Evolutionary conservation across 768 basidiomycete species (phyloP).

Genomic region (Auriscalpium vulgare): DNA sequence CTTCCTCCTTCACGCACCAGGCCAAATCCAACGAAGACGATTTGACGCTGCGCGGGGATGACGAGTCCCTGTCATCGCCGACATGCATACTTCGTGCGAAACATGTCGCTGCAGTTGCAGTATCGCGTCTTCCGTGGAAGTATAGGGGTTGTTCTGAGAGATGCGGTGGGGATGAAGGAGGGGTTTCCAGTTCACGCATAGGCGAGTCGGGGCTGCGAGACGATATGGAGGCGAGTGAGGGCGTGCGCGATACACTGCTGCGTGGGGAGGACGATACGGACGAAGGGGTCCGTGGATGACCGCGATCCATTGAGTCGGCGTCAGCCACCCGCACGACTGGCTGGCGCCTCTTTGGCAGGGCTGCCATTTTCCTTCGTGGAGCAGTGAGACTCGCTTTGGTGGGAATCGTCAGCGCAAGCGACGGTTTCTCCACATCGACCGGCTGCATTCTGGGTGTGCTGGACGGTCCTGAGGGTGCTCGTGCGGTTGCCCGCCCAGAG

Average conservation of each 20-base stretch:
- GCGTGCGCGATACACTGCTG: background rate
- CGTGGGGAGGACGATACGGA: background rate
- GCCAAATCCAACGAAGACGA: background rate
- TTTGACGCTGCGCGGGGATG: background rate
- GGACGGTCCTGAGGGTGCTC: too few species aligned
- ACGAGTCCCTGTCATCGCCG: too few species aligned
- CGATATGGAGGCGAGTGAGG: constrained; percentile 3
- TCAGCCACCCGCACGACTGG: background rate
- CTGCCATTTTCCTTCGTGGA: background rate
- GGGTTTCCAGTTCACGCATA: constrained; percentile 13
- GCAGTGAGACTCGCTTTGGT: background rate
- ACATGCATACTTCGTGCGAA: too few species aligned
- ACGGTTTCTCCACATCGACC: background rate
- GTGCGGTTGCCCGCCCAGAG: too few species aligned
- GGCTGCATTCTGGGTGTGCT: too few species aligned
- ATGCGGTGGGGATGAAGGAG: constrained; percentile 5
- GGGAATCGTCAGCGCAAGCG: background rate
- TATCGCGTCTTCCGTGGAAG: background rate
- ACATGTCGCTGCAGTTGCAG: background rate
- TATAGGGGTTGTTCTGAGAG: background rate
- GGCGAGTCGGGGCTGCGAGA: constrained; percentile 2
- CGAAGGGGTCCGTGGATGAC: background rate
- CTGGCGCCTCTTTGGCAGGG: background rate
- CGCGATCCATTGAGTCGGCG: background rate
- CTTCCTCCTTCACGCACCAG: background rate